Base-by-base conservation (phyloP, 177 flowering plant species). In the Tripterygium wilfordii region DNA sequence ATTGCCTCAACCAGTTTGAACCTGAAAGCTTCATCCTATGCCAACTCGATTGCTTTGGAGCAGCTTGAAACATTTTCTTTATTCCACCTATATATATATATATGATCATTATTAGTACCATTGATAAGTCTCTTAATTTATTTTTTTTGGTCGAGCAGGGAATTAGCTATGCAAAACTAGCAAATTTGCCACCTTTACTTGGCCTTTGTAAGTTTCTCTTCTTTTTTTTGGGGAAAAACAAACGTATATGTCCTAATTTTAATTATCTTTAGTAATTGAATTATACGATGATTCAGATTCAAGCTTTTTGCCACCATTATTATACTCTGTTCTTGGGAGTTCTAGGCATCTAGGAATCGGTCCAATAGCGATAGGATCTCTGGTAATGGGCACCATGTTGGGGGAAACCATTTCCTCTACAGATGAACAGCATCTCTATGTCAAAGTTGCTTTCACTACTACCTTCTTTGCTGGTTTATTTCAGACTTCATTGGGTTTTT, bases 291-390 rank as follows among this genome's bases (percentile, higher is more conserved):
- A 28, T 64, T 40, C 66, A 82, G 95, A 85, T 68, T 72, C 81
- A 37, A 80, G 89, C 53, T 80, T 85, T 64, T 87, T 85, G 19
- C 95, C 95, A 23, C 87, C 95, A 14, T 51, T 82, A 47, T 45
- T 80, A 21, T 85, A 85, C 45, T 53, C 95, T 12, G 36, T 72
- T 23, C 60, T 82, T 33, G 95, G 95, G 45, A 82, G 83, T 47
- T 85, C 95, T 5, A 78, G 66, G 48, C 74, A 82, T 60, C 44
- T 85, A 2, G 85, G 68, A 0, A 67, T 82, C 3, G 89, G 95
- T 8, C 80, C 87, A 1, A 76, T 79, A 8, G 62, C 89, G 8
- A 63, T 76, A 19, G 78, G 71, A 12, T 85, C 94, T 17, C 61
- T 85, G 16, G 66, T 82, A 22, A 70, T 79, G 72, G 84, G 79